phyloP scores from a whole-genome alignment of 2,329 filamentous ascomycete genomes.

The Alternaria arborescens region DNA sequence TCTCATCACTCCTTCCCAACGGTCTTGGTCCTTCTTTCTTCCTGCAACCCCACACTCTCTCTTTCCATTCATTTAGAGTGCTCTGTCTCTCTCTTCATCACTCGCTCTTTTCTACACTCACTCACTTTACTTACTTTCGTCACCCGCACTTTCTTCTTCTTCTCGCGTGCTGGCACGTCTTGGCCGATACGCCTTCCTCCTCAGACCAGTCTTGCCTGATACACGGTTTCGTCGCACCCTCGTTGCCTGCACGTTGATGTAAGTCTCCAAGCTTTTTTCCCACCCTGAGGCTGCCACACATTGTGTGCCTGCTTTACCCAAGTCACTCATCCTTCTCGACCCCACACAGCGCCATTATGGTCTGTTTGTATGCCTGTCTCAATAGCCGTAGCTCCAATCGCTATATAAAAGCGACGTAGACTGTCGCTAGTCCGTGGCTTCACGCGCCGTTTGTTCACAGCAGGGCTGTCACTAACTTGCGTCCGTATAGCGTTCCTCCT shows the following conservation, averaged over 20 bases:
- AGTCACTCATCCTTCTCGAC: conserved; percentile 16
- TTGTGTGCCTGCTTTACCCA: conserved; percentile 22
- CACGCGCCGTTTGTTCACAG: conserved; percentile 18
- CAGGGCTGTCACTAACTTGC: conserved; percentile 27
- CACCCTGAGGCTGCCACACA: conserved; percentile 18
- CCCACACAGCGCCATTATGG: conserved; percentile 23
- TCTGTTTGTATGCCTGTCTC: conserved; percentile 20
- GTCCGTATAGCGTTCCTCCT: conserved; percentile 28
- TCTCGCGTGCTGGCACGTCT: conserved; percentile 51
- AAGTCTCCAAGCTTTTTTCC: conserved; percentile 35
- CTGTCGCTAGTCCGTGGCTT: conserved; percentile 17
- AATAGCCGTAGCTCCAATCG: conserved; percentile 16
- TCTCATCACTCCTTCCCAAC: conserved; percentile 14
- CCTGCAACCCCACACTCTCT: conserved; percentile 22
- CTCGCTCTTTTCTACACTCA: conserved; percentile 24
- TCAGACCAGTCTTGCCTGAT: conserved; percentile 33
- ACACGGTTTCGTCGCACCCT: conserved; percentile 39
- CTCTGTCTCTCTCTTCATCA: conserved; percentile 21
- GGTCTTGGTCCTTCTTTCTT: conserved; percentile 34
- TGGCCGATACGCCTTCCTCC: conserved; percentile 43
- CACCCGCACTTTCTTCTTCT: conserved; percentile 24
- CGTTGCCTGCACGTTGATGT: conserved; percentile 46
- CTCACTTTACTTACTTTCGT: conserved; percentile 19
- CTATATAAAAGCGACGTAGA: conserved; percentile 24
- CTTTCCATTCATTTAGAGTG: conserved; percentile 45